A percentile compares a stretch with the other conserved stretches of the same genome.
phyloP scores from a whole-genome alignment of 306 rosid genomes.

The Abrus precatorius region DNA sequence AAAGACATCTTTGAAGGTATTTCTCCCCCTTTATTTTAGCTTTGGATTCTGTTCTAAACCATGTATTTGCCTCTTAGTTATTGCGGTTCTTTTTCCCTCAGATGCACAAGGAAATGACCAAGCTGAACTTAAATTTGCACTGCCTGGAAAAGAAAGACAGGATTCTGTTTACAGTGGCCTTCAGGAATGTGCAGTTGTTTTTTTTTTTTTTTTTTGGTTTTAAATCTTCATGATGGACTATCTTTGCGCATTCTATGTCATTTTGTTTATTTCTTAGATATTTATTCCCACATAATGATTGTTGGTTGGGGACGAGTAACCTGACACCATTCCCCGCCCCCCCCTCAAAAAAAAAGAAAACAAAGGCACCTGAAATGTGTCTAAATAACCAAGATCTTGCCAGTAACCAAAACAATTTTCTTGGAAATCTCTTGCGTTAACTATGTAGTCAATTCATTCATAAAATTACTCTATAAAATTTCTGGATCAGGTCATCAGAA shows the following conservation, averaged over 20 bases:
- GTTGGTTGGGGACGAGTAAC: constrained; percentile 12
- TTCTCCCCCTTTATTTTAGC: not conserved
- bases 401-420: not conserved
- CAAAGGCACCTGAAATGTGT: not conserved
- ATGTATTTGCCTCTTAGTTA: constrained; percentile 18
- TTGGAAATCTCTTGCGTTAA: not conserved
- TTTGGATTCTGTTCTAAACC: constrained; percentile 25
- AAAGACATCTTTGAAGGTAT: constrained; percentile 80
- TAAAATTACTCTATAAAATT: not conserved
- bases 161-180: constrained; percentile 94
- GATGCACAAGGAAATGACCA: constrained; percentile 61
- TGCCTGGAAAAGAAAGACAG: constrained; percentile 98
- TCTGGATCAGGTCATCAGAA: not conserved
- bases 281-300: constrained; percentile 17
- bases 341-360: not conserved
- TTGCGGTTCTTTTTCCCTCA: constrained; percentile 49
- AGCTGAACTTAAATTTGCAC: constrained; percentile 71
- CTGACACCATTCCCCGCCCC: not conserved
- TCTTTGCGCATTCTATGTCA: constrained; percentile 10
- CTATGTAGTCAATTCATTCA: constrained; percentile 6
- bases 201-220: too few species aligned
- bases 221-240: not conserved
- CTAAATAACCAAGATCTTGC: constrained; percentile 12
- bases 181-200: constrained; percentile 67
- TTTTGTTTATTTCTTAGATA: constrained; percentile 20